Evolutionary conservation across 441 rosid genomes (phyloP).

Genomic region (Omphalea diandra): DNA sequence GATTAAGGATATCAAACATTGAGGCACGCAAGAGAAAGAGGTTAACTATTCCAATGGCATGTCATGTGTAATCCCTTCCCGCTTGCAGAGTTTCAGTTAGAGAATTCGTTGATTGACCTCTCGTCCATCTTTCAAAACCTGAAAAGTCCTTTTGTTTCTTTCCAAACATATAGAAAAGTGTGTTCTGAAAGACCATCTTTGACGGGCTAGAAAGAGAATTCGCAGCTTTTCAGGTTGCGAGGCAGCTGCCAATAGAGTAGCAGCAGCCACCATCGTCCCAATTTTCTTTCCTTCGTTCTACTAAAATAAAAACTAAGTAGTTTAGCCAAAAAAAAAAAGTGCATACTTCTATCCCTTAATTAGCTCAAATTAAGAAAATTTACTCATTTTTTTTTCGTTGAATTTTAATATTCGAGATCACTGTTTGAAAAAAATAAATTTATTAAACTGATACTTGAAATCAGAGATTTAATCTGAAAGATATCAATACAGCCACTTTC

Average conservation of each 20-base stretch:
- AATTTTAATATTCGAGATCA: too few species aligned
- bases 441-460: too few species aligned
- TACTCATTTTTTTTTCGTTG: too few species aligned
- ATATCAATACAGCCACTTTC: too few species aligned
- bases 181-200: slow-evolving; percentile 38
- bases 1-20: neutral
- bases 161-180: slow-evolving; percentile 12
- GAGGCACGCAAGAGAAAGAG: neutral
- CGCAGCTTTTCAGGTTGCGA: slow-evolving; percentile 52
- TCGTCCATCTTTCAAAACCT: slow-evolving; percentile 12
- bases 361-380: neutral
- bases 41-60: slow-evolving; percentile 5
- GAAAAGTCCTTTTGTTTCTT: slow-evolving; percentile 30
- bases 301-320: neutral
- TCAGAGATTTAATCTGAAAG: too few species aligned
- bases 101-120: slow-evolving; percentile 37
- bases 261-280: slow-evolving; percentile 29
- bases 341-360: too few species aligned
- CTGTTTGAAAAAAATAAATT: too few species aligned
- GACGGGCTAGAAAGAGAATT: slow-evolving; percentile 55
- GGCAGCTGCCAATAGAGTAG: slow-evolving; percentile 22
- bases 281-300: neutral
- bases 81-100: slow-evolving; percentile 20
- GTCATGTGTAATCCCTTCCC: slow-evolving; percentile 5
- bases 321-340: too few species aligned